Conservation (phyloP, 208 protist species). For the Acanthamoeba triangularis region DNA sequence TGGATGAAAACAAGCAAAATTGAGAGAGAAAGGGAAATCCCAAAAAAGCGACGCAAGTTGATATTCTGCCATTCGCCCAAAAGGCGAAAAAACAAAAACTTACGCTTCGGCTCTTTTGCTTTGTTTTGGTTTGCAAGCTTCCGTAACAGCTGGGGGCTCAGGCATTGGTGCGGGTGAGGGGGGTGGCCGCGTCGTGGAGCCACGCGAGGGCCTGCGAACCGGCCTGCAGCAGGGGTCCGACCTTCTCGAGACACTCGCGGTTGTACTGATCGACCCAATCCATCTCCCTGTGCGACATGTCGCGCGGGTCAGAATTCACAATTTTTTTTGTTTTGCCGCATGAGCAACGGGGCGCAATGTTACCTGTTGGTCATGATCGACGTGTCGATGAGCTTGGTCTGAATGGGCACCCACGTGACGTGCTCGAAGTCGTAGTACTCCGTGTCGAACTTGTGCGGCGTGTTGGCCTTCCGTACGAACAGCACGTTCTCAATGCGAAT, state of each 20-base stretch:
- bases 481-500: slow-evolving; percentile 99
- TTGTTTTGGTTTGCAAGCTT: not conserved
- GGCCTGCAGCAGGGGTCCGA: slow-evolving; percentile 30
- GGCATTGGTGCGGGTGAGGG: too few relatives aligned
- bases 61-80: not conserved
- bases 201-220: slow-evolving; percentile 52
- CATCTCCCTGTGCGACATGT: slow-evolving; percentile 22
- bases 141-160: too few relatives aligned
- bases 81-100: not conserved
- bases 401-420: slow-evolving; percentile 95
- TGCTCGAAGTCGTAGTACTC: slow-evolving; percentile 88
- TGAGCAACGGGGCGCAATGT: slow-evolving; percentile 2
- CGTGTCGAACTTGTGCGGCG: slow-evolving; percentile 75
- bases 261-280: slow-evolving; percentile 87
- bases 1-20: not conserved
- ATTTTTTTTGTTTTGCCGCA: not conserved
- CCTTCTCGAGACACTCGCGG: slow-evolving; percentile 24
- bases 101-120: not conserved
- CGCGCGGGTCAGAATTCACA: not conserved
- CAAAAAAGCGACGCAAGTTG: not conserved
- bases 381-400: slow-evolving; percentile 93
- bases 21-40: not conserved
- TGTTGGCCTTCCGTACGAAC: slow-evolving; percentile 90
- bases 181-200: not conserved
- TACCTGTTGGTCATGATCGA: slow-evolving; percentile 90